These are phyloP conservation scores for Sphaerosporella brunnea DNA, from an alignment of 495 filamentous ascomycete genomes.

Conservation along the genomic window DNA sequence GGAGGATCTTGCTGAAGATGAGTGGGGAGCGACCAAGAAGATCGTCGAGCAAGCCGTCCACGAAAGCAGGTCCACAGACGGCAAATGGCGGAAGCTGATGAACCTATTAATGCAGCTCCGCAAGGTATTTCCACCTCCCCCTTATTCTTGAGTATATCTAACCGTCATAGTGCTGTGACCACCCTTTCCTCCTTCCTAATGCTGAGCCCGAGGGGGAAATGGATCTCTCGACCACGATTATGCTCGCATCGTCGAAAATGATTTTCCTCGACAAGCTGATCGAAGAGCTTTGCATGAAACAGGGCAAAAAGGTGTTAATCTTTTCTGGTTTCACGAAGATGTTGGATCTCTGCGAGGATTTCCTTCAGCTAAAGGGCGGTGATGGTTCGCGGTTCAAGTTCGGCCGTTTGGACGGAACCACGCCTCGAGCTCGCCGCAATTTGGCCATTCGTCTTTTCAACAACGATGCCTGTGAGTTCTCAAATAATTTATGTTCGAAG, in stretches of 20 bases:
- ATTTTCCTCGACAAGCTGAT: slow-evolving; percentile 46
- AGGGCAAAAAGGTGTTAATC: slow-evolving; percentile 43
- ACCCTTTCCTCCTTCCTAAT: slow-evolving; percentile 40
- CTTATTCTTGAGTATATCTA: slow-evolving; percentile 4
- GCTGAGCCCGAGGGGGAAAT: slow-evolving; percentile 32
- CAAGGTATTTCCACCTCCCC: slow-evolving; percentile 29
- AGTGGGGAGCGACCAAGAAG: slow-evolving; percentile 26
- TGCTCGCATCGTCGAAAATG: slow-evolving; percentile 45
- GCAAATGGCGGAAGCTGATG: slow-evolving; percentile 38
- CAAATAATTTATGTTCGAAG: no score
- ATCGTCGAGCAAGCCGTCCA: slow-evolving; percentile 29
- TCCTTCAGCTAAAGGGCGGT: slow-evolving; percentile 35
- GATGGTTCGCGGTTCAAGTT: slow-evolving; percentile 33
- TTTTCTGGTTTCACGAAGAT: slow-evolving; percentile 46
- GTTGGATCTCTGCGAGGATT: slow-evolving; percentile 42
- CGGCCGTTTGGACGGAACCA: slow-evolving; percentile 42
- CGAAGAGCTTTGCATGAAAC: slow-evolving; percentile 37
- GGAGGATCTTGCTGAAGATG: slow-evolving; percentile 11
- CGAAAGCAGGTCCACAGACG: slow-evolving; percentile 22
- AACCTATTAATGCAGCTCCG: slow-evolving; percentile 48
- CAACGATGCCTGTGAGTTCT: slow-evolving; percentile 27
- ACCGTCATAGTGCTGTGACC: slow-evolving; percentile 35
- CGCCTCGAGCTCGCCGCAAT: slow-evolving; percentile 37
- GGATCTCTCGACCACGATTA: slow-evolving; percentile 29
- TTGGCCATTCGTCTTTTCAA: slow-evolving; percentile 44